Conservation (phyloP, 129 eudicot species). For the Lactuca saligna region DNA sequence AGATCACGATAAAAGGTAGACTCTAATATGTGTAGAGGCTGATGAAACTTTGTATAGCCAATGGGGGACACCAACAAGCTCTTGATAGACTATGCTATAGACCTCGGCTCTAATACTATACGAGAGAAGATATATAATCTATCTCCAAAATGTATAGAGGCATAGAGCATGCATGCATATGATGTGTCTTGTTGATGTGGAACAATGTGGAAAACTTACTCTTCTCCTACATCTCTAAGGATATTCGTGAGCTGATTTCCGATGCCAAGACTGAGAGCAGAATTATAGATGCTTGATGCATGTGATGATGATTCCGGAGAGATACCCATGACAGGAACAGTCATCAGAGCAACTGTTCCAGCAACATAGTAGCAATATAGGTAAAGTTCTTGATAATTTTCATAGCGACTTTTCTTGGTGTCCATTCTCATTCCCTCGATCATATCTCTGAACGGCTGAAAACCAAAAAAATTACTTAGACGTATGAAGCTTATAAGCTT, state of each 20-base stretch:
- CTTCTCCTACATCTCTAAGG: constrained; percentile 96
- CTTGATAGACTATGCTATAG: too few species aligned
- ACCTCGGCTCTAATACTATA: too few species aligned
- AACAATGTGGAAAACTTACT: constrained; percentile 46
- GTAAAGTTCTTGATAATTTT: constrained; percentile 72
- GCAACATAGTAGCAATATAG: constrained; percentile 89
- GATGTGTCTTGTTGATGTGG: background rate
- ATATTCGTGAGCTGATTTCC: constrained; percentile 95
- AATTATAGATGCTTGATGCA: constrained; percentile 58
- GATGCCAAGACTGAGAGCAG: constrained; percentile 76
- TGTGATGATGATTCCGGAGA: constrained; percentile 63
- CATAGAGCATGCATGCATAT: too few species aligned
- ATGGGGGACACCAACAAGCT: too few species aligned
- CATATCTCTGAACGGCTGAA: constrained; percentile 91
- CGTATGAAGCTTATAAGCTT: background rate
- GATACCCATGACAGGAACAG: constrained; percentile 90
- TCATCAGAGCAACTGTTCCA: constrained; percentile 91
- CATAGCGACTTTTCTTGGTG: constrained; percentile 57
- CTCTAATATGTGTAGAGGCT: too few species aligned
- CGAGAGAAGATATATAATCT: too few species aligned
- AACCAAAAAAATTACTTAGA: background rate
- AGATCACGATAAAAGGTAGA: background rate
- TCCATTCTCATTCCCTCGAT: constrained; percentile 99
- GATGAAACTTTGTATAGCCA: too few species aligned
- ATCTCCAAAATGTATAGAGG: too few species aligned